Conservation (phyloP, 2,329 filamentous ascomycete genomes). For the Diaporthe sp. region DNA sequence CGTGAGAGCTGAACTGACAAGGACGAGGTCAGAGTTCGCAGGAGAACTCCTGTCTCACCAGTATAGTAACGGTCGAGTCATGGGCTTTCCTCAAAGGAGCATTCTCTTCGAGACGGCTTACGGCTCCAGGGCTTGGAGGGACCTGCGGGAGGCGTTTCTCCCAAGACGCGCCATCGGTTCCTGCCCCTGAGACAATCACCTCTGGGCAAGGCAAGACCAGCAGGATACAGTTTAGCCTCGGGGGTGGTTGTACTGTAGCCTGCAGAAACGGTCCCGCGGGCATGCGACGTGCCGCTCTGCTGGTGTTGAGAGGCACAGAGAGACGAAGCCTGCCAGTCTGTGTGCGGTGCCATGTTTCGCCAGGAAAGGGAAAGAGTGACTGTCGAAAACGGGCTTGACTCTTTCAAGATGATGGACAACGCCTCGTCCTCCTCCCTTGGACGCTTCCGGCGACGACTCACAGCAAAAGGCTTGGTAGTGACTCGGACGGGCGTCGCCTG, state of each 20-base stretch:
- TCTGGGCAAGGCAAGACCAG: slow-evolving; percentile 21
- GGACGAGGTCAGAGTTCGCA: background rate
- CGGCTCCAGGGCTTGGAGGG: slow-evolving; percentile 16
- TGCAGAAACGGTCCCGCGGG: slow-evolving; percentile 29
- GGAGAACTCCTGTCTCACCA: slow-evolving; percentile 28
- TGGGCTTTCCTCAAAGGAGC: slow-evolving; percentile 21
- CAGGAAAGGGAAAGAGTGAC: background rate
- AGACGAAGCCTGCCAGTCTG: background rate
- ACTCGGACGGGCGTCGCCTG: slow-evolving; percentile 11
- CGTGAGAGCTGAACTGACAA: slow-evolving; percentile 4
- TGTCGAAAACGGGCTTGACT: slow-evolving; percentile 26
- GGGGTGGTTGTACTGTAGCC: background rate
- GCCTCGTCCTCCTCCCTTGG: background rate
- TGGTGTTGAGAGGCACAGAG: background rate
- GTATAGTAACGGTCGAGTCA: slow-evolving; percentile 21
- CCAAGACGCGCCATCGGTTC: slow-evolving; percentile 22
- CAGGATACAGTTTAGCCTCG: slow-evolving; percentile 21
- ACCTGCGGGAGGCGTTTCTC: slow-evolving; percentile 19
- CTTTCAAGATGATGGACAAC: background rate
- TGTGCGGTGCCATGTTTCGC: slow-evolving; percentile 19
- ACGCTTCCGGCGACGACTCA: slow-evolving; percentile 34
- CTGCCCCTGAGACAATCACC: slow-evolving; percentile 26
- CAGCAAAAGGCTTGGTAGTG: slow-evolving; percentile 1
- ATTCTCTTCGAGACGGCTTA: slow-evolving; percentile 9
- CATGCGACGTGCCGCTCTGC: slow-evolving; percentile 15